Percentiles rank a stretch among this genome's conserved stretches.
Evolutionary conservation across 495 filamentous ascomycete genomes (phyloP).

Genomic region (Podospora conica): DNA sequence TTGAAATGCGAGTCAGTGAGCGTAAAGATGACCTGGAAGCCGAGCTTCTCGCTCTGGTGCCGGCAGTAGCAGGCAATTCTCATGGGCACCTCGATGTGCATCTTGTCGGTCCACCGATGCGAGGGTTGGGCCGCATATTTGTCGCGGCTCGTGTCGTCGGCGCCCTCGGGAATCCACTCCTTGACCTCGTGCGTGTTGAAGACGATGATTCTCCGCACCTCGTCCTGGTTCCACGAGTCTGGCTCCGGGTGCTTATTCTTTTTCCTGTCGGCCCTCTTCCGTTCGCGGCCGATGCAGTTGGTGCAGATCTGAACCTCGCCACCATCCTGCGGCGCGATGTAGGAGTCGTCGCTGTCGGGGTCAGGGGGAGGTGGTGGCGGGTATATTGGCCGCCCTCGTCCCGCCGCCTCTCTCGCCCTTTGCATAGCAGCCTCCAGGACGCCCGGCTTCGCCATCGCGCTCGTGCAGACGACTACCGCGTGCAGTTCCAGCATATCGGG

Average conservation of each 20-base stretch:
- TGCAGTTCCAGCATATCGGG: slow-evolving; percentile 75
- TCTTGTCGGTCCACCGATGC: not conserved
- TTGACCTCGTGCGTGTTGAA: slow-evolving; percentile 92
- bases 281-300: slow-evolving; percentile 77
- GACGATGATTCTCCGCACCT: slow-evolving; percentile 74
- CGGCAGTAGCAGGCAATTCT: slow-evolving; percentile 96
- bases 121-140: not conserved
- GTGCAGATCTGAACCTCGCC: slow-evolving; percentile 83
- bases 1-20: slow-evolving; percentile 71
- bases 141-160: slow-evolving; percentile 16
- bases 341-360: not conserved
- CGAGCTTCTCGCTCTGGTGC: slow-evolving; percentile 84
- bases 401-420: not conserved
- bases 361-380: not conserved
- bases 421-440: slow-evolving; percentile 22
- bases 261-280: slow-evolving; percentile 83
- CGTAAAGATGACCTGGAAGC: slow-evolving; percentile 92
- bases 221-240: slow-evolving; percentile 69
- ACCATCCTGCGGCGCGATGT: slow-evolving; percentile 62
- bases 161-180: slow-evolving; percentile 59
- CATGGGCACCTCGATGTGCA: slow-evolving; percentile 76
- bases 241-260: slow-evolving; percentile 86
- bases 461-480: slow-evolving; percentile 79
- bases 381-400: not conserved
- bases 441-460: slow-evolving; percentile 75